Conservation (phyloP, 139 green algal species). For the Volvox reticuliferus region DNA sequence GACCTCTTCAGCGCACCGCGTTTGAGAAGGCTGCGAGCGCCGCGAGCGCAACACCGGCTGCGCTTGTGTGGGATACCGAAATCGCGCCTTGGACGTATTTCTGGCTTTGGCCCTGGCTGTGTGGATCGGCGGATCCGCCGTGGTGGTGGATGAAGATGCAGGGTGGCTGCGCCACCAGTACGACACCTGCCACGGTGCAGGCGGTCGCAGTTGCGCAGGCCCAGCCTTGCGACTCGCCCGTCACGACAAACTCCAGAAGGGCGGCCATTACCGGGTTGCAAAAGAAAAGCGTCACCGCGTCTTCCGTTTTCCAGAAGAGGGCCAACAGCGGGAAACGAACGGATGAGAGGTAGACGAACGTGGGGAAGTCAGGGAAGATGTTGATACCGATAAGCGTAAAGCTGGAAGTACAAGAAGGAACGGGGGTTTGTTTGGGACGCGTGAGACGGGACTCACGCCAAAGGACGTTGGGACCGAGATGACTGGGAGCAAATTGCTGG, state of each 20-base stretch:
- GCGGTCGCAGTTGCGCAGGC: conserved; percentile 18
- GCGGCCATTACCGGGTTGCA: conserved; percentile 54
- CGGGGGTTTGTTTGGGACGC: background rate
- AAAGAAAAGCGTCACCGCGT: conserved; percentile 67
- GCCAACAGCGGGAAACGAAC: background rate
- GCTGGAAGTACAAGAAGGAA: background rate
- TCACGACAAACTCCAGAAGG: conserved; percentile 52
- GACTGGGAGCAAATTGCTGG: no score
- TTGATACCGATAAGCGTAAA: background rate
- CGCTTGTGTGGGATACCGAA: background rate
- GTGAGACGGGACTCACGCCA: background rate
- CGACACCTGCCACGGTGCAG: conserved; percentile 28
- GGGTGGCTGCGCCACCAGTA: conserved; percentile 44
- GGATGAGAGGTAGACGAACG: background rate
- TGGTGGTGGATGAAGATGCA: conserved; percentile 42
- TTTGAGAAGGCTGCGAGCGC: conserved; percentile 15
- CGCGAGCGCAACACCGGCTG: conserved; percentile 1
- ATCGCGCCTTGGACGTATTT: background rate
- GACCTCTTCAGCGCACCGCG: background rate
- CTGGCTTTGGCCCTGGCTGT: background rate
- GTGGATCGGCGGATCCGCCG: background rate
- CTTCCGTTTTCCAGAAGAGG: background rate
- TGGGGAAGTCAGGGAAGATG: background rate
- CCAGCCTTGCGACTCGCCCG: conserved; percentile 33
- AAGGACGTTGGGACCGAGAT: background rate